These are phyloP conservation scores for Cruciata laevipes DNA, from an alignment of 257 asterid genomes.

Conservation along the genomic window DNA sequence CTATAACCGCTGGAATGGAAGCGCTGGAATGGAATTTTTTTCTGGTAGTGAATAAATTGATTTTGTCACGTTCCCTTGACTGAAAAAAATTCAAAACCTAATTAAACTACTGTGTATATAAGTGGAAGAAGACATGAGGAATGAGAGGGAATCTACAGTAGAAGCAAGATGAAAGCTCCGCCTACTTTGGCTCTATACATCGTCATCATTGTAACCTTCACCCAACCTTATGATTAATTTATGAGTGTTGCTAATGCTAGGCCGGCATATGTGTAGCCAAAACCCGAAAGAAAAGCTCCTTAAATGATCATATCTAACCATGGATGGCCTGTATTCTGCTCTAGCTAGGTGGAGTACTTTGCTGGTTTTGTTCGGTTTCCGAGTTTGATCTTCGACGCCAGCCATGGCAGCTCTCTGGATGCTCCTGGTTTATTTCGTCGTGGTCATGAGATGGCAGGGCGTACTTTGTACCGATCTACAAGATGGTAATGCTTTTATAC, in stretches of 20 bases:
- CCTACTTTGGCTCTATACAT: not conserved
- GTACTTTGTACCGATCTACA: conserved; percentile 27
- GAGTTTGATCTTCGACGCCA: not conserved
- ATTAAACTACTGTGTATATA: too few relatives aligned
- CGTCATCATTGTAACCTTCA: conserved; percentile 12
- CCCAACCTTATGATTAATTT: not conserved
- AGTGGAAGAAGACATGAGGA: too few relatives aligned
- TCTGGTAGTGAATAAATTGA: too few relatives aligned
- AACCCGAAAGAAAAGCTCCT: not conserved
- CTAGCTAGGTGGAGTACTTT: too few relatives aligned
- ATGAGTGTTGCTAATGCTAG: not conserved
- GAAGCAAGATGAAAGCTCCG: too few relatives aligned
- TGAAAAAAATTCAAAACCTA: too few relatives aligned
- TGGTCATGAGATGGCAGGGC: conserved; percentile 13
- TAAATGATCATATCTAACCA: not conserved
- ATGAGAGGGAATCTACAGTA: too few relatives aligned
- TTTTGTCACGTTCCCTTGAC: too few relatives aligned
- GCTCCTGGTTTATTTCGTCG: conserved; percentile 27
- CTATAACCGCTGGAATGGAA: too few relatives aligned
- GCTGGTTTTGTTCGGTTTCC: not conserved
- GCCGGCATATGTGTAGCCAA: not conserved
- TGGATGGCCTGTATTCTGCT: conserved; percentile 4
- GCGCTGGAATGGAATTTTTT: too few relatives aligned
- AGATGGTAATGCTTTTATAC: conserved; percentile 49
- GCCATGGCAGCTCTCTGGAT: conserved; percentile 34